Evolutionary conservation across 805 yeast species (phyloP), one percentile per base, ranked within the genome.

Genomic region (Candida germanica): DNA sequence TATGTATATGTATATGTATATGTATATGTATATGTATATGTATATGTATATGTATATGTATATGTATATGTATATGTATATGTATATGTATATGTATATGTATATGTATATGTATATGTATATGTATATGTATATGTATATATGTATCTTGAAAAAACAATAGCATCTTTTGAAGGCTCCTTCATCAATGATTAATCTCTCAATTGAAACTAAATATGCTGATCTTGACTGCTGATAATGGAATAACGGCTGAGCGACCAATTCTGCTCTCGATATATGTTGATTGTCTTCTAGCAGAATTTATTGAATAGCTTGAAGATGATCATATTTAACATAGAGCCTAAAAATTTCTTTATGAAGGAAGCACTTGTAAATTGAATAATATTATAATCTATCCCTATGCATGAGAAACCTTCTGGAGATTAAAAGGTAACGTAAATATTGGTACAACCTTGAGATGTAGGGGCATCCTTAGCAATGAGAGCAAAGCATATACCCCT

Each of bases 401-500:
- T 1, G 96, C 97, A 65, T 93, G 98, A 51, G 93, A 93, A 1
- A 63, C 93, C 93, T 63, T 93, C 98, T 25, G 98, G 98, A 12
- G 95, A 83, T 22, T 98, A 98, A 8, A 98, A 89, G 1, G 98
- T 93, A 27, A 93, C 96, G 59, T 89, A 93, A 33, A 93, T 86
- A 54, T 93, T 93, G 15, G 97, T 86, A 59, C 93, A 93, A 6
- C 96, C 98, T 56, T 88, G 96, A 1, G 96, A 83, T 11, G 93
- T 71, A 8, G 98, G 98, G 13, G 96, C 96, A 6, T 98, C 88
- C 48, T 93, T 87, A 5, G 98, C 86, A 42, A 93, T 77, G 44
- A 93, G 73, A 1, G 98, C 97, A 12, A 98, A 98, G 46, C 98
- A 93, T 57, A 93, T 93, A 74, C 98, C 98, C 53, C 98, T 81